These are phyloP conservation scores for Rhynchosporium graminicola DNA, from an alignment of 2,329 filamentous ascomycete genomes.

Conservation along the genomic window DNA sequence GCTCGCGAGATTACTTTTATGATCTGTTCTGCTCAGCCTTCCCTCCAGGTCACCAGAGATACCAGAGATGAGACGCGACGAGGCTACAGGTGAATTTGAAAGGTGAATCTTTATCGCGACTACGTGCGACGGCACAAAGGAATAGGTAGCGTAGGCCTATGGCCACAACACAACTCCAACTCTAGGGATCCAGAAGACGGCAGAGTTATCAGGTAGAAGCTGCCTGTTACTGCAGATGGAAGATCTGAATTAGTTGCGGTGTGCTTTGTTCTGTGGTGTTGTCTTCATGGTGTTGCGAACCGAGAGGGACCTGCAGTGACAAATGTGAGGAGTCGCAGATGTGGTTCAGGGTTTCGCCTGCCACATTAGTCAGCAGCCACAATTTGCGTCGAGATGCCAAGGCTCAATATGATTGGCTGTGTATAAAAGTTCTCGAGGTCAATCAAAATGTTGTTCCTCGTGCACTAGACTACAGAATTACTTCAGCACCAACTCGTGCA, in stretches of 20 bases:
- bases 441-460: no score
- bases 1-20: slow-evolving; percentile 32
- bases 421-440: not conserved
- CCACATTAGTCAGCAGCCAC: not conserved
- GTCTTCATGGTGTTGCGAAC: slow-evolving; percentile 17
- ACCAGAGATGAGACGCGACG: slow-evolving; percentile 20
- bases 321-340: slow-evolving; percentile 9
- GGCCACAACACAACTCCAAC: slow-evolving; percentile 14
- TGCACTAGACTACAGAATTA: no score
- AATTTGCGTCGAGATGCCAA: not conserved
- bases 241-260: slow-evolving; percentile 24
- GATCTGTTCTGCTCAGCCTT: slow-evolving; percentile 25
- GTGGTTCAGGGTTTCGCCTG: not conserved
- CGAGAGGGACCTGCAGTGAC: not conserved
- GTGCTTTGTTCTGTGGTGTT: slow-evolving; percentile 5
- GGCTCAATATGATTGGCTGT: not conserved
- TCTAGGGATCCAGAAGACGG: slow-evolving; percentile 18
- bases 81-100: slow-evolving; percentile 34
- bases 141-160: not conserved
- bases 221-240: slow-evolving; percentile 18
- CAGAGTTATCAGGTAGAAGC: slow-evolving; percentile 21
- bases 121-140: slow-evolving; percentile 32
- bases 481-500: no score
- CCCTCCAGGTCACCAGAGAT: slow-evolving; percentile 12
- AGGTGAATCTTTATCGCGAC: slow-evolving; percentile 31